These are phyloP conservation scores for Podospora pseudoanserina DNA, from an alignment of 495 filamentous ascomycete species.

Conservation along the genomic window DNA sequence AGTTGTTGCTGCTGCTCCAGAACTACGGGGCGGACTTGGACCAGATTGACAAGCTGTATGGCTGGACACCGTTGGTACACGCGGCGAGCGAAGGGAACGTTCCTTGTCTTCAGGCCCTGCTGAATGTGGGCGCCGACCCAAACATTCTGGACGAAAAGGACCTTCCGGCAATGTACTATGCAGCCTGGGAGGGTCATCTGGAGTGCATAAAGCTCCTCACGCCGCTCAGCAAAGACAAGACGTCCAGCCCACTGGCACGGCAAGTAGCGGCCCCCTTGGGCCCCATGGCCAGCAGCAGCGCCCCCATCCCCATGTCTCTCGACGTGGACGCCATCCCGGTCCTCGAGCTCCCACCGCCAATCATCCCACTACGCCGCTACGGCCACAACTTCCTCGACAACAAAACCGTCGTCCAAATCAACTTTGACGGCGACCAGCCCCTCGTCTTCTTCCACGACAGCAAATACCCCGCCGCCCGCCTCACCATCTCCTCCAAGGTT, in stretches of 20 bases:
- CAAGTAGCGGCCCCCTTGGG: constrained; percentile 32
- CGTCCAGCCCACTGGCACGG: constrained; percentile 30
- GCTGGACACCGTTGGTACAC: constrained; percentile 95
- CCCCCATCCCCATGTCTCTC: constrained; percentile 61
- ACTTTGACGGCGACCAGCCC: constrained; percentile 67
- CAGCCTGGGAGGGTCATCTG: constrained; percentile 94
- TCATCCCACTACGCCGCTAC: constrained; percentile 89
- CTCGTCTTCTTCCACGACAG: constrained; percentile 90
- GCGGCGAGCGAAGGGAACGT: constrained; percentile 96
- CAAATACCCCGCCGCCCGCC: constrained; percentile 89
- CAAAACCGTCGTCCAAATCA: constrained; percentile 89
- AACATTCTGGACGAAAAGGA: constrained; percentile 86
- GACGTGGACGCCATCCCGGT: constrained; percentile 85
- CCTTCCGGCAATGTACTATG: constrained; percentile 94
- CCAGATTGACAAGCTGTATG: constrained; percentile 90
- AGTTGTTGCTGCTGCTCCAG: constrained; percentile 73
- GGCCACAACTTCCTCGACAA: constrained; percentile 98
- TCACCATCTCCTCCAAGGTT: constrained; percentile 93
- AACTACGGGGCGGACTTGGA: constrained; percentile 87
- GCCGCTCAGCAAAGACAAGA: constrained; percentile 42
- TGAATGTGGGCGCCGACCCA: constrained; percentile 69
- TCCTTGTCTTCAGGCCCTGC: constrained; percentile 71
- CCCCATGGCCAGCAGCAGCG: constrained; percentile 44
- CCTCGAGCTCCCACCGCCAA: constrained; percentile 89
- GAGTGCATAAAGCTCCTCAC: constrained; percentile 89